Percentiles rank a stretch among this genome's conserved stretches.
phyloP scores from a whole-genome alignment of 2,329 filamentous ascomycete species.

The Aspergillus calidoustus region DNA sequence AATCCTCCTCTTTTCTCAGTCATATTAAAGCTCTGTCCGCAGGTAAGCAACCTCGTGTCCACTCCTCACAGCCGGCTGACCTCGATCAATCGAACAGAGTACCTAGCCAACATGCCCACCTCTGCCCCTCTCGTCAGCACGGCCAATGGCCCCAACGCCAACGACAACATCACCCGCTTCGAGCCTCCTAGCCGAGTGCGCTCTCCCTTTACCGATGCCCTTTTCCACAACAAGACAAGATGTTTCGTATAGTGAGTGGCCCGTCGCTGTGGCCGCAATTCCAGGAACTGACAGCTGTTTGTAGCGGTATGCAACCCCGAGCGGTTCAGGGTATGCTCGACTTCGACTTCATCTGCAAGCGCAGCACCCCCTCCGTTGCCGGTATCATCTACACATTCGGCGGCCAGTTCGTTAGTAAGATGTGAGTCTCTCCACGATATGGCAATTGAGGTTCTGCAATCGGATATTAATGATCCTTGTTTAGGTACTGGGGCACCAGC shows the following conservation, averaged over 20 bases:
- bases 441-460: not conserved
- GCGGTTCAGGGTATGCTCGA: conserved; percentile 94
- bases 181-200: conserved; percentile 87
- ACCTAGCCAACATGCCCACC: conserved; percentile 59
- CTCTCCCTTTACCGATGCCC: conserved; percentile 86
- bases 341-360: conserved; percentile 99
- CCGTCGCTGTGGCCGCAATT: not conserved
- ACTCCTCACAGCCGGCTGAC: conserved; percentile 15
- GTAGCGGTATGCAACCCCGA: conserved; percentile 88
- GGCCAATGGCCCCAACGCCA: conserved; percentile 68
- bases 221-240: conserved; percentile 99
- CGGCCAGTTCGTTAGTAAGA: conserved; percentile 99
- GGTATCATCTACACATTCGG: conserved; percentile 99
- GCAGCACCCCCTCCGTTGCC: conserved; percentile 90
- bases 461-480: conserved; percentile 16
- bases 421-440: conserved; percentile 56
- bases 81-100: conserved; percentile 19
- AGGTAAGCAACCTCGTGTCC: conserved; percentile 24
- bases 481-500: conserved; percentile 96
- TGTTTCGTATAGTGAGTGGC: conserved; percentile 89
- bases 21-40: conserved; percentile 28
- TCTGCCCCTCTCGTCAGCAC: conserved; percentile 54
- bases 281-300: conserved; percentile 18
- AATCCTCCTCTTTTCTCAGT: conserved; percentile 19
- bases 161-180: conserved; percentile 99